Conservation (phyloP, 225 moss, liverwort and hornwort genomes). For the Marchantia polymorpha region DNA sequence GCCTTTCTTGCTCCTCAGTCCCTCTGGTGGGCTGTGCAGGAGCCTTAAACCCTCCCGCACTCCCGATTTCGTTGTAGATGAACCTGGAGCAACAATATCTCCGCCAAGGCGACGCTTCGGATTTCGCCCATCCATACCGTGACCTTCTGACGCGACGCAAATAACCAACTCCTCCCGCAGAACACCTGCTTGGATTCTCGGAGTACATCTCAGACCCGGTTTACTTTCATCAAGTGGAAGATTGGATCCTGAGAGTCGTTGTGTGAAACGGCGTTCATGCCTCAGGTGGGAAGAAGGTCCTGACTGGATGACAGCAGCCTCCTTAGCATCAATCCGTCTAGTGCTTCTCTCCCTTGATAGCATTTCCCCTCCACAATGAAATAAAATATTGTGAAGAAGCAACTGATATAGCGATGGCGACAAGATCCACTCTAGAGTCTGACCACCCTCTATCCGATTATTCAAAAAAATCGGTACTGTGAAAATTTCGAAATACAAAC, state of each 20-base stretch:
- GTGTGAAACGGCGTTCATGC: background rate
- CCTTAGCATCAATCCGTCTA: slow-evolving; percentile 1
- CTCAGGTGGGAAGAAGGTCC: background rate
- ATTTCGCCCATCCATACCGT: slow-evolving; percentile 1
- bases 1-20: slow-evolving; percentile 8
- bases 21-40: slow-evolving; percentile 11
- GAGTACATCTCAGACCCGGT: background rate
- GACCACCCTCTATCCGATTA: background rate
- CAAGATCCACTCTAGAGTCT: background rate
- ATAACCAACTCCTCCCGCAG: background rate
- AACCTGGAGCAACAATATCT: background rate
- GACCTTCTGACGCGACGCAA: background rate
- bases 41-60: slow-evolving; percentile 18
- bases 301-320: background rate
- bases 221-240: slow-evolving; percentile 14
- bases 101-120: slow-evolving; percentile 13
- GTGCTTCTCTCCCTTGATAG: background rate
- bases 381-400: background rate
- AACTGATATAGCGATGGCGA: background rate
- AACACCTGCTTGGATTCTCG: background rate
- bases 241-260: background rate
- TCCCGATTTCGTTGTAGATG: background rate
- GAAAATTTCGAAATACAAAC: background rate
- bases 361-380: slow-evolving; percentile 1
- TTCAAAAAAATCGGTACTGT: background rate